Evolutionary conservation across 106 monocot species (phyloP), one percentile per base, ranked within the genome.

Genomic region (Phalaenopsis aphrodite): DNA sequence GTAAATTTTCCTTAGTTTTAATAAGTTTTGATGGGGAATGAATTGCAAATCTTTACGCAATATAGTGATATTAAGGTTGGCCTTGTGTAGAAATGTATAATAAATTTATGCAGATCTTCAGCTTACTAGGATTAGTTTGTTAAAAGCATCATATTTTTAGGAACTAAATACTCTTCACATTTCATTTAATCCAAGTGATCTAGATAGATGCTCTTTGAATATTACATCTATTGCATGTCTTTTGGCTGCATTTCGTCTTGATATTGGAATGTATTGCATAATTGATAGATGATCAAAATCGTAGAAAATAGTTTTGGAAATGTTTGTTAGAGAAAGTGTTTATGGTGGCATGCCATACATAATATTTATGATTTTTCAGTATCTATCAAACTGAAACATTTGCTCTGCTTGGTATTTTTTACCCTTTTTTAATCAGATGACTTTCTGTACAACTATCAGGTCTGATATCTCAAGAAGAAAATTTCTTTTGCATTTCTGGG

Each of bases 401-500:
- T 38, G 1, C 69, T 69, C 39, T 69, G 37, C 8, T 3, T 3
- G 37, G 10, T 21, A 39, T 2, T 21, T 69, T 68, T 69, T 69
- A 74, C 42, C 14, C 41, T 74, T 74, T 38, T 74, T 74, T 74
- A 18, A 74, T 19, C 19, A n/a, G 19, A 74, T 45, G 18, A 42
- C 36, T 42, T 4, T n/a, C 24, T n/a, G 6, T 69, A 8, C 45
- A 76, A 48, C 23, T 48, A 84, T 56, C 89, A 94, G 94, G 84
- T 84, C 84, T 57, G 89, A 94, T 86, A 85, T 94, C 41, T 89
- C 89, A 42, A 78, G 82, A 81, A 88, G 86, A 24, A 87, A 88
- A 7, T 94, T 91, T 82, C 81, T 94, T 24, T 48, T 82, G 55
- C 87, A 94, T 79, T 94, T 94, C 80, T 94, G 94, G 94, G 85